Evolutionary conservation across 192 early-diverging fungal species (phyloP), one percentile per base, ranked within the genome.

Genomic region (Linnemannia hyalina): DNA sequence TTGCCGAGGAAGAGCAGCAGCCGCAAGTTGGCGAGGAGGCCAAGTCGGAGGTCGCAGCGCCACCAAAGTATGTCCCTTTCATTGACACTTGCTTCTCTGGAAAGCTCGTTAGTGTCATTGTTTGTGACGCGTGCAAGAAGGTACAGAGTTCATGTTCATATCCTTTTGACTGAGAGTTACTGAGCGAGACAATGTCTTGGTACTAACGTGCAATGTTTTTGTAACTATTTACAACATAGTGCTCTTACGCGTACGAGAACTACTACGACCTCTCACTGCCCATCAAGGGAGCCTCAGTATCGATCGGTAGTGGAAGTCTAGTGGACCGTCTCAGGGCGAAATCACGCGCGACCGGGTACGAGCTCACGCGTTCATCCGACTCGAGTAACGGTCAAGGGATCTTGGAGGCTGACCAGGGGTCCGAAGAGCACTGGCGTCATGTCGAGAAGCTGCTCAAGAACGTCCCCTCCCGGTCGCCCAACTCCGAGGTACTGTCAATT

Each of bases 1-100:
- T 63, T 20, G 70, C 77, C 9, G 70, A 32, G 6, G 68, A 75
- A 44, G 35, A 55, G 2, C 69, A 54, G 16, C 73, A 10, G 23
- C 80, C 6, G 52, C 73, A 29, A 32, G 10, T 22, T 38, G 47
- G 36, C 60, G 42, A 20, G 20, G 18, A 16, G 26, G 10, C 10
- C 8, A n/a, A 42, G 23, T 26, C 22, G 70, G 36, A 44, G 13
- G 36, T 42, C 29, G 49, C 42, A 40, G 22, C 29, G 42, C 4
- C 52, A 23, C 63, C 71, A 54, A 76, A 80, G 47, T 78, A 80
- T n/a, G 38, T 23, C 18, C 92, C 93, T 38, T 92, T 93, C 73
- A 90, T 95, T 26, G 95, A 96, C 75, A 81, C 76, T 18, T 88
- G 92, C n/a, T 96, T 96, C 90, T 91, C 90, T 16, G 95, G 95